Evolutionary conservation across 306 rosid species (phyloP).

Genomic region (Casuarina equisetifolia): DNA sequence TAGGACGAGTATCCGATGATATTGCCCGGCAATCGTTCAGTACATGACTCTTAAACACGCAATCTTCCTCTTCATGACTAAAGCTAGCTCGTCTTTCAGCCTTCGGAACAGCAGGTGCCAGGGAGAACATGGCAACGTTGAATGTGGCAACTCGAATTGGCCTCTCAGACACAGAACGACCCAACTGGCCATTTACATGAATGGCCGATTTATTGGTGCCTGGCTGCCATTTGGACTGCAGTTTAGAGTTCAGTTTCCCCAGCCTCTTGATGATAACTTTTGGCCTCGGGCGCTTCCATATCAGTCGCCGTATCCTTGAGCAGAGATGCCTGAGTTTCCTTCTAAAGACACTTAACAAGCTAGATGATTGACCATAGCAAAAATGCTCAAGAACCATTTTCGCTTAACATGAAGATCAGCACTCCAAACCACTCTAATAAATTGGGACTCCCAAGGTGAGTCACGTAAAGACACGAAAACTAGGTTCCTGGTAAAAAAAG

Average conservation of each 20-base stretch:
- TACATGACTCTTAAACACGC: conserved; percentile 12
- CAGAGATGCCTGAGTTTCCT: conserved; percentile 50
- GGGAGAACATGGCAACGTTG: conserved; percentile 92
- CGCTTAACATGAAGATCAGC: conserved; percentile 20
- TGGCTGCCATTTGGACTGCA: conserved; percentile 33
- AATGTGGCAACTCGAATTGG: conserved; percentile 71
- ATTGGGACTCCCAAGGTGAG: conserved; percentile 7
- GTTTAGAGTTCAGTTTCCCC: conserved; percentile 50
- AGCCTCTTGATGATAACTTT: conserved; percentile 77
- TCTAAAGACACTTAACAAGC: conserved; percentile 43
- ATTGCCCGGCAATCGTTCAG: conserved; percentile 12
- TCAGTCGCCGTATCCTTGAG: conserved; percentile 59
- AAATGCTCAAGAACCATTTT: conserved; percentile 11
- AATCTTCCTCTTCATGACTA: conserved; percentile 27
- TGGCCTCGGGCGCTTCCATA: conserved; percentile 64
- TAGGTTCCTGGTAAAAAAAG: conserved; percentile 10
- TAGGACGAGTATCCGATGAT: conserved; percentile 41
- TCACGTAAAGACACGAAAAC: not conserved
- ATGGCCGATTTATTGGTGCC: conserved; percentile 25
- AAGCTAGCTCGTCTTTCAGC: conserved; percentile 33
- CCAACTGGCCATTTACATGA: conserved; percentile 34
- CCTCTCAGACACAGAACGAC: conserved; percentile 42
- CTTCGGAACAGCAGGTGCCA: conserved; percentile 79
- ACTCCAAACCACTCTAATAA: conserved; percentile 12
- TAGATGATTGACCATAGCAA: conserved; percentile 19